Base-by-base conservation (phyloP, 805 yeast species). In the Candida boleticola region DNA sequence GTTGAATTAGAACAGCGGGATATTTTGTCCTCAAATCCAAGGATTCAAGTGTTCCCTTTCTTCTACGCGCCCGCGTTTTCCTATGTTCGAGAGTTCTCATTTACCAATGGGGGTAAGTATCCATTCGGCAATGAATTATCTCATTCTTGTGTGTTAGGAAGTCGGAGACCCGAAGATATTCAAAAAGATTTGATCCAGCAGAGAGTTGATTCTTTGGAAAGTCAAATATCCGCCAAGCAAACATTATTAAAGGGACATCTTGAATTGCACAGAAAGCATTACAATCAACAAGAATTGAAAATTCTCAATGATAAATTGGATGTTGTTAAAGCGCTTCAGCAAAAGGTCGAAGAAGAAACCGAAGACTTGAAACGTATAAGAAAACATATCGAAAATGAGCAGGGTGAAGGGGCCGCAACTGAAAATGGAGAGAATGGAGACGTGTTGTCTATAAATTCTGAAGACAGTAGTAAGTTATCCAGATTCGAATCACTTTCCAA, bases 81-180 rank as follows among this genome's bases (percentile, higher is more conserved):
- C 5, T 83, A 81, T 51, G 74, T 80, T 44, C 61, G 86, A 46
- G 83, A 82, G 62, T 52, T 73, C 57, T 52, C 64, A 2, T 48
- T 74, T 48, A 64, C 71, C 4, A 60, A 66, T 11, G 66, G 68
- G 5, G 74, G 80, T 2, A 55, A 53, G 5, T 79, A 57, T 54
- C 85, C 86, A 13, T 83, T 83, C 64, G 86, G 85, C 4, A 65
- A 68, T 25, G 85, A 77, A 48, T 54, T 67, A 0, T 78, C 85
- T 4, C 96, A 89, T 54, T 65, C 73, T 13, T 89, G 96, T 60
- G 55, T 71, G n/a, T 64, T 80, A 44, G 83, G 77, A 1, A 50
- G 56, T 3, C 68, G 68, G 39, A 74, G 74, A 36, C 83, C 87
- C 1, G 82, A 80, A 43, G 62, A 63, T 5, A 76, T 82, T 1